Conservation (phyloP, 495 filamentous ascomycete genomes). For the Aeminium ludgeri region DNA sequence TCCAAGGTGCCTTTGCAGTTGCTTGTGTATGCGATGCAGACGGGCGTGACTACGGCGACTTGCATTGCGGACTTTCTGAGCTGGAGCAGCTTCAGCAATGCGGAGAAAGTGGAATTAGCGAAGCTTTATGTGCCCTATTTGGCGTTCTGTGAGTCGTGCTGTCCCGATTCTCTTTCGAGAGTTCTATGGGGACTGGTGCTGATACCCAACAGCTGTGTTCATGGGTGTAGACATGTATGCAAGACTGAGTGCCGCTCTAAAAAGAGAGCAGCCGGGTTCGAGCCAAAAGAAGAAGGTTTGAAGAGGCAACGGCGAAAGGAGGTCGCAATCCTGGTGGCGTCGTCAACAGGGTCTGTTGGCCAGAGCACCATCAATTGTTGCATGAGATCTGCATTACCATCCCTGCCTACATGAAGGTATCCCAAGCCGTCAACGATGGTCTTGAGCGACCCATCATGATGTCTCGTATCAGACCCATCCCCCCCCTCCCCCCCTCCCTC, state of each 20-base stretch:
- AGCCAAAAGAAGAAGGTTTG: not conserved
- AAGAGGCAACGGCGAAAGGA: too few species aligned
- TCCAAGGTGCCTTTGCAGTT: conserved; percentile 46
- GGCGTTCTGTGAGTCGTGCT: conserved; percentile 43
- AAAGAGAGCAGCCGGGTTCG: not conserved
- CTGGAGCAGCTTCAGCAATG: conserved; percentile 20
- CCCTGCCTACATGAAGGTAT: too few species aligned
- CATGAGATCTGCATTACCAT: too few species aligned
- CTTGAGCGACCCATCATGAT: too few species aligned
- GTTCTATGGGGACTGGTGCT: not conserved
- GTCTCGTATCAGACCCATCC: too few species aligned
- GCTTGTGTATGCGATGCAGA: conserved; percentile 51
- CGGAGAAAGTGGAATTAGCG: conserved; percentile 39
- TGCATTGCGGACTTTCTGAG: conserved; percentile 44
- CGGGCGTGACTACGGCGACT: conserved; percentile 52
- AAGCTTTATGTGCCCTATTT: conserved; percentile 58
- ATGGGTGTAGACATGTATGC: conserved; percentile 41
- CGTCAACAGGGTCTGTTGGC: too few species aligned
- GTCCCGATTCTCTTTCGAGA: not conserved
- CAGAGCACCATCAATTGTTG: too few species aligned
- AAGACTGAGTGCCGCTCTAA: conserved; percentile 21
- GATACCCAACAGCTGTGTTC: conserved; percentile 29
- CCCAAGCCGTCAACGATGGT: too few species aligned
- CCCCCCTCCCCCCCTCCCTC: too few species aligned
- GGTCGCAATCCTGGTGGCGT: too few species aligned